These are phyloP conservation scores for Mycena belliarum DNA, from an alignment of 768 basidiomycete genomes.

Conservation along the genomic window DNA sequence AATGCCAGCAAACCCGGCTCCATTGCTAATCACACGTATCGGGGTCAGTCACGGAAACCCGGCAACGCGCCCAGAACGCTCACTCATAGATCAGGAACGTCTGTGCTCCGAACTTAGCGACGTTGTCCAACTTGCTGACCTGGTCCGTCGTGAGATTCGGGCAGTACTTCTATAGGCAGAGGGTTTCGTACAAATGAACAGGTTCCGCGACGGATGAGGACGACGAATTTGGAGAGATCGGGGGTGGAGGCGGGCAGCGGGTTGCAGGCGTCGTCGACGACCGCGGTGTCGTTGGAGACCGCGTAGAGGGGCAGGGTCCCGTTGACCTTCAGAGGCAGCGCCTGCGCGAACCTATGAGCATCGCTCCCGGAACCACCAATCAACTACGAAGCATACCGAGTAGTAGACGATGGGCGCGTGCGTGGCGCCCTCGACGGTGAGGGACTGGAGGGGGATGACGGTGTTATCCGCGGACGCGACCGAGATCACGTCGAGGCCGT, in stretches of 20 bases:
- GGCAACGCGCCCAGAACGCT: slow-evolving; percentile 14
- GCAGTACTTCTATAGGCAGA: not conserved
- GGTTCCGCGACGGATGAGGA: slow-evolving; percentile 58
- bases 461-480: slow-evolving; percentile 60
- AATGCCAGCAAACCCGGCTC: slow-evolving; percentile 45
- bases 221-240: slow-evolving; percentile 53
- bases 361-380: no score
- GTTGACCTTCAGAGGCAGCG: slow-evolving; percentile 46
- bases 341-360: no score
- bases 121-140: slow-evolving; percentile 42
- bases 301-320: slow-evolving; percentile 56
- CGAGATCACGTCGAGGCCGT: slow-evolving; percentile 57
- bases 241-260: slow-evolving; percentile 53
- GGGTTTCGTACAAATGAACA: slow-evolving; percentile 54
- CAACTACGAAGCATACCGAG: slow-evolving; percentile 25
- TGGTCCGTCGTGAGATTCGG: slow-evolving; percentile 13
- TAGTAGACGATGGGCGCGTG: slow-evolving; percentile 59
- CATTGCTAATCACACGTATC: slow-evolving; percentile 40
- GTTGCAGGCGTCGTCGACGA: slow-evolving; percentile 59
- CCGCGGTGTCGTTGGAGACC: slow-evolving; percentile 55
- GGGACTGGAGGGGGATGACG: slow-evolving; percentile 57
- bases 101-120: slow-evolving; percentile 53
- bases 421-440: slow-evolving; percentile 48
- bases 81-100: slow-evolving; percentile 57
- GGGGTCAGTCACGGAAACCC: not conserved